Evolutionary conservation across 1,139 yeast genomes (phyloP).

Genomic region (Casaregolazyma lundiana): DNA sequence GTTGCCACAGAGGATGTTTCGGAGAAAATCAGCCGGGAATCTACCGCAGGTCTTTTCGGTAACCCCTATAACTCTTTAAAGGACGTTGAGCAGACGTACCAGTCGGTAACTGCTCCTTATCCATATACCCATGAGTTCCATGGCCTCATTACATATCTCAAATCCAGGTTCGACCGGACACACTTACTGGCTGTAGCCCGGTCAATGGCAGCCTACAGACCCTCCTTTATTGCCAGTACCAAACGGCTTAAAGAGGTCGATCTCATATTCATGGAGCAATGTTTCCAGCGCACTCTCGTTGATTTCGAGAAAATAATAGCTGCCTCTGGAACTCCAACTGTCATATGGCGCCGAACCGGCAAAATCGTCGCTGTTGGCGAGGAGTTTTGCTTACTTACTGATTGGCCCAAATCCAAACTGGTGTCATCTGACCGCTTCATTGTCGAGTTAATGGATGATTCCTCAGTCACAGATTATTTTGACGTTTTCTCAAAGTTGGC

Average conservation of each 20-base stretch:
- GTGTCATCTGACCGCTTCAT: constrained; percentile 56
- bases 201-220: constrained; percentile 84
- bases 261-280: constrained; percentile 88
- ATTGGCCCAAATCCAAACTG: constrained; percentile 73
- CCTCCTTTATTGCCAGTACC: constrained; percentile 89
- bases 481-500: constrained; percentile 81
- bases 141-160: constrained; percentile 67
- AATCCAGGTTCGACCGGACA: constrained; percentile 63
- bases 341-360: constrained; percentile 92
- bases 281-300: constrained; percentile 82
- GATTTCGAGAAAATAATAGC: constrained; percentile 81
- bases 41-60: constrained; percentile 3
- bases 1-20: background rate
- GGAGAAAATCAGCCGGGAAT: background rate
- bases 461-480: constrained; percentile 80
- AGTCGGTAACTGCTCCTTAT: constrained; percentile 51
- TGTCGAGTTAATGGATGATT: constrained; percentile 85
- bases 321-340: constrained; percentile 87
- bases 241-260: constrained; percentile 85
- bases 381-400: constrained; percentile 83
- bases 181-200: constrained; percentile 81
- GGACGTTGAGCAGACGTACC: constrained; percentile 30
- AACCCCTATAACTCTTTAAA: constrained; percentile 1
- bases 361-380: constrained; percentile 91
- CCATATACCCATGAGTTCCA: constrained; percentile 90